Conservation (phyloP, 2,329 filamentous ascomycete species). For the Metarhizium guizhouense region DNA sequence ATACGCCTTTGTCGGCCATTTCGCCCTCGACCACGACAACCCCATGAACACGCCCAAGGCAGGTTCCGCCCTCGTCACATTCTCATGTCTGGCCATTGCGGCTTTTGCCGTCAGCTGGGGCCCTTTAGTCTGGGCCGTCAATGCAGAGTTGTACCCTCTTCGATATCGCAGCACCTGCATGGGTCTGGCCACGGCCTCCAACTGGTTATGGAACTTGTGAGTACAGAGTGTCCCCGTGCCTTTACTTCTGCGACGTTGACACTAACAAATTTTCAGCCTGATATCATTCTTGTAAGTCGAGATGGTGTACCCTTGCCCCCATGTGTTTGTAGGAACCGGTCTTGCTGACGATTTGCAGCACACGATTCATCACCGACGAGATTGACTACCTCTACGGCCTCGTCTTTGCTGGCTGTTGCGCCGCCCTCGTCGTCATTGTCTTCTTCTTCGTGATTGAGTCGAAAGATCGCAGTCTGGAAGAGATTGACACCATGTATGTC, state of each 20-base stretch:
- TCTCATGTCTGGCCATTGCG: slow-evolving; percentile 60
- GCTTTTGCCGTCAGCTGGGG: slow-evolving; percentile 64
- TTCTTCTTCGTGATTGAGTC: slow-evolving; percentile 72
- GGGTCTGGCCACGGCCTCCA: slow-evolving; percentile 46
- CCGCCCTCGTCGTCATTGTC: slow-evolving; percentile 53
- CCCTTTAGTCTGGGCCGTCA: slow-evolving; percentile 58
- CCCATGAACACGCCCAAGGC: slow-evolving; percentile 36
- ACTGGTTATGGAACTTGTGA: slow-evolving; percentile 58
- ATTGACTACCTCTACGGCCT: slow-evolving; percentile 65
- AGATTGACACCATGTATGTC: slow-evolving; percentile 70
- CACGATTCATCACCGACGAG: slow-evolving; percentile 61
- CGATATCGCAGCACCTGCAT: slow-evolving; percentile 46
- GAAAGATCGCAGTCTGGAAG: slow-evolving; percentile 62
- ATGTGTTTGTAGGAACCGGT: background rate
- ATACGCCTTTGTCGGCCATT: slow-evolving; percentile 41
- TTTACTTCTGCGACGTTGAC: background rate
- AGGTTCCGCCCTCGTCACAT: slow-evolving; percentile 55
- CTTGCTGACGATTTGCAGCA: slow-evolving; percentile 28
- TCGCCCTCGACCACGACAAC: slow-evolving; percentile 29
- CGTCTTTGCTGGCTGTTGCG: slow-evolving; percentile 61
- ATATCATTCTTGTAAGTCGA: slow-evolving; percentile 36
- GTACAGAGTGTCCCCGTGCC: slow-evolving; percentile 8
- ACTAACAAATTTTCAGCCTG: slow-evolving; percentile 16
- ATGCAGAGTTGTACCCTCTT: slow-evolving; percentile 55
- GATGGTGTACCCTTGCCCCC: background rate